Evolutionary conservation across 805 yeast species (phyloP).

Genomic region (Zygosaccharomyces pseudorouxii): DNA sequence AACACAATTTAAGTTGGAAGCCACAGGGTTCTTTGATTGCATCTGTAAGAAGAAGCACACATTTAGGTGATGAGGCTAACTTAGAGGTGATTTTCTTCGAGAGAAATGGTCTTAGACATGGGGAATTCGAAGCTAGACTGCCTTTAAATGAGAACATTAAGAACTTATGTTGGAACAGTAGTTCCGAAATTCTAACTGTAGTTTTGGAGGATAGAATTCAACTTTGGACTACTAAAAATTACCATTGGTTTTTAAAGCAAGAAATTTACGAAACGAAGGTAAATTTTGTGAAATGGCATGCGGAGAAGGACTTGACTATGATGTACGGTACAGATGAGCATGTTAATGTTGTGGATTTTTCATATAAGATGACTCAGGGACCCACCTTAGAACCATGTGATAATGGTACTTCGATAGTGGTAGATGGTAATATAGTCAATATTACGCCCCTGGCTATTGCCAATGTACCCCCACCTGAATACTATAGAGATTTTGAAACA

Average conservation of each 20-base stretch:
- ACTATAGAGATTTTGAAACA: slow-evolving; percentile 60
- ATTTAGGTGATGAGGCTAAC: slow-evolving; percentile 37
- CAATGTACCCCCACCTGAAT: slow-evolving; percentile 92
- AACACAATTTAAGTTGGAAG: slow-evolving; percentile 74
- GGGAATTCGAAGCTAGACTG: slow-evolving; percentile 70
- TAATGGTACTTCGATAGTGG: slow-evolving; percentile 71
- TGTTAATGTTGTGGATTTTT: slow-evolving; percentile 63
- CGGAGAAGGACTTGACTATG: slow-evolving; percentile 76
- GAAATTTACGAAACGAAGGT: slow-evolving; percentile 45
- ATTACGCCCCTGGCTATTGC: slow-evolving; percentile 81
- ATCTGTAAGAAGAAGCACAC: slow-evolving; percentile 59
- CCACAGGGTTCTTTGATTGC: slow-evolving; percentile 89
- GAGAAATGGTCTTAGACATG: slow-evolving; percentile 87
- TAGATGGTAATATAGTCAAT: slow-evolving; percentile 67
- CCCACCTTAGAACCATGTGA: slow-evolving; percentile 66
- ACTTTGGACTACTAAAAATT: slow-evolving; percentile 87
- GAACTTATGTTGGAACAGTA: slow-evolving; percentile 71
- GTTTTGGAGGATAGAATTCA: slow-evolving; percentile 61
- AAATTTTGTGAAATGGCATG: slow-evolving; percentile 68
- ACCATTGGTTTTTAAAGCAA: slow-evolving; percentile 93
- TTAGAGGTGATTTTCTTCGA: slow-evolving; percentile 72
- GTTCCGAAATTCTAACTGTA: slow-evolving; percentile 73
- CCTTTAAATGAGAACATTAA: slow-evolving; percentile 46
- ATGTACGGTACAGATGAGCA: slow-evolving; percentile 54
- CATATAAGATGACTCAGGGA: slow-evolving; percentile 60